A percentile compares a stretch with the other conserved stretches of the same genome.
Conservation (phyloP, 1,139 yeast species). For the Pichia sp. region DNA sequence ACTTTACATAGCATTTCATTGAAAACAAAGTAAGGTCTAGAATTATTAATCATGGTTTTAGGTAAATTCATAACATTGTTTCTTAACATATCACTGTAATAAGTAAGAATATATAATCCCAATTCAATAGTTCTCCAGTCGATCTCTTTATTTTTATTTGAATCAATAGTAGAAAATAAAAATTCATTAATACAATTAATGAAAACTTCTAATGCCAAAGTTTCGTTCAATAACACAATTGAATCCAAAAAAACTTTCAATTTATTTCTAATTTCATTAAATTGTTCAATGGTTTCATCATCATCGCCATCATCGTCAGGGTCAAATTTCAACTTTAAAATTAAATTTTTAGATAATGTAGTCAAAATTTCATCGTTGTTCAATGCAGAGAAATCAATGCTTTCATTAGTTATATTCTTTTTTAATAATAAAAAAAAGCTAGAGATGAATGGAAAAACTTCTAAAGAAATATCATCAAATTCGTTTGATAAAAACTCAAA, state of each 20-base stretch:
- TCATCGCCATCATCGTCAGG: slow-evolving; percentile 70
- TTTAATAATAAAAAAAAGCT: slow-evolving; percentile 68
- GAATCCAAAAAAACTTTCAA: slow-evolving; percentile 80
- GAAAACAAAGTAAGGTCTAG: slow-evolving; percentile 56
- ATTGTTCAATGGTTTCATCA: slow-evolving; percentile 64
- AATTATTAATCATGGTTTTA: slow-evolving; percentile 52
- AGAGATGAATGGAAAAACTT: slow-evolving; percentile 74
- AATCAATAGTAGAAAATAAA: slow-evolving; percentile 33
- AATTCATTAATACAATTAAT: slow-evolving; percentile 61
- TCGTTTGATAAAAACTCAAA: slow-evolving; percentile 70
- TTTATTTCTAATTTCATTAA: slow-evolving; percentile 67
- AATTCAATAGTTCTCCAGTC: slow-evolving; percentile 84
- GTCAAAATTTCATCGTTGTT: slow-evolving; percentile 46
- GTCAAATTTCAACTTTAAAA: slow-evolving; percentile 75
- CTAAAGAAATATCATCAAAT: slow-evolving; percentile 82
- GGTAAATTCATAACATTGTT: slow-evolving; percentile 66
- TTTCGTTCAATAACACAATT: slow-evolving; percentile 69
- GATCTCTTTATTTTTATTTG: slow-evolving; percentile 14
- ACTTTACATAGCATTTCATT: slow-evolving; percentile 60
- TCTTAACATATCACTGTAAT: slow-evolving; percentile 73
- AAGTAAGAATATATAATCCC: slow-evolving; percentile 75
- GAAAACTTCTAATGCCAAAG: slow-evolving; percentile 63
- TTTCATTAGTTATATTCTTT: slow-evolving; percentile 39
- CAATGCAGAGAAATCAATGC: slow-evolving; percentile 28
- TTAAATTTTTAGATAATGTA: slow-evolving; percentile 60